Evolutionary conservation across 192 early-diverging fungal species (phyloP).

Genomic region (Backusella parvicylindrica): DNA sequence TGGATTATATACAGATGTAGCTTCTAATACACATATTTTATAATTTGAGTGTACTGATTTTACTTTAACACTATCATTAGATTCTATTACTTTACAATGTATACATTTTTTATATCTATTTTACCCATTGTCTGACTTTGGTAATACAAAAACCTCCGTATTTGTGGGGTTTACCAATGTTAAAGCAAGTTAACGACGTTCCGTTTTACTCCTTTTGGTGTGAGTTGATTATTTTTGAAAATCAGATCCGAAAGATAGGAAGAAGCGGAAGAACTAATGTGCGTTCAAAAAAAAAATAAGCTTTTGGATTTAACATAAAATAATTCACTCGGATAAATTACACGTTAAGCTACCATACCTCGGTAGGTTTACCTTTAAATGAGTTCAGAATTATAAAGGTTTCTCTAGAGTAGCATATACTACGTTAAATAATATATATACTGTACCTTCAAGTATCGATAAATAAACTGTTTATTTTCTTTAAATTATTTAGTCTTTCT

Average conservation of each 20-base stretch:
- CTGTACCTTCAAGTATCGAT: too few species aligned
- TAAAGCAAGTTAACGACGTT: not conserved
- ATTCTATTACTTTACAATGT: not conserved
- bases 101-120: not conserved
- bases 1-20: too few species aligned
- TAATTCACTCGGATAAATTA: not conserved
- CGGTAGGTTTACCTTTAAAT: not conserved
- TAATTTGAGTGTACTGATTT: too few species aligned
- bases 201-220: not conserved
- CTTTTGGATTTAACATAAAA: not conserved
- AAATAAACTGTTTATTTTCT: too few species aligned
- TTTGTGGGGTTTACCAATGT: not conserved
- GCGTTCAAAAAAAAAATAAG: not conserved
- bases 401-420: not conserved
- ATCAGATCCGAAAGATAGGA: slow-evolving; percentile 2
- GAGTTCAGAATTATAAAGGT: not conserved
- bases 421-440: too few species aligned
- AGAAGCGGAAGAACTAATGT: not conserved
- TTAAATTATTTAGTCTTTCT: not conserved
- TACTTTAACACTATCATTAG: not conserved
- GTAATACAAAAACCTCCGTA: not conserved
- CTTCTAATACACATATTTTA: too few species aligned
- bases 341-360: not conserved
- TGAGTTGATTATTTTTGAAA: not conserved
- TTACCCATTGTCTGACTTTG: not conserved